Evolutionary conservation across 805 yeast genomes (phyloP).

Genomic region (Maudiozyma pseudohumilis): DNA sequence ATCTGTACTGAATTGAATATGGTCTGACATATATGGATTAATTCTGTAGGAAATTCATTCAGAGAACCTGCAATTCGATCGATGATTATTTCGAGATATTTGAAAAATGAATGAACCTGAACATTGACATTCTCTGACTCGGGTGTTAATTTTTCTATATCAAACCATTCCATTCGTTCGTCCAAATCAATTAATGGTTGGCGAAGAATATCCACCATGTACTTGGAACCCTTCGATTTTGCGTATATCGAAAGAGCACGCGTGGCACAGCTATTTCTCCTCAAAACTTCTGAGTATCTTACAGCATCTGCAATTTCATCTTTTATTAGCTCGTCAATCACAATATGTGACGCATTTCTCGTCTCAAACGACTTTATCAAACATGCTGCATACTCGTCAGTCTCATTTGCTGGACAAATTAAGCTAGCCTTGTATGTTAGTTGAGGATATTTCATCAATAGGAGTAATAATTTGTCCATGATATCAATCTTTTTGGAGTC

Average conservation of each 20-base stretch:
- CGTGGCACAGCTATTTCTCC: constrained; percentile 74
- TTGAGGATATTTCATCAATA: constrained; percentile 30
- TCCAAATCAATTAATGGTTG: constrained; percentile 48
- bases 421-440: constrained; percentile 44
- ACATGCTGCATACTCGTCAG: constrained; percentile 58
- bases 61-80: constrained; percentile 46
- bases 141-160: constrained; percentile 42
- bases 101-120: constrained; percentile 39
- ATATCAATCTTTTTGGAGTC: constrained; percentile 15
- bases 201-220: constrained; percentile 40
- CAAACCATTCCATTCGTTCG: constrained; percentile 42
- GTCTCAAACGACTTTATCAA: constrained; percentile 43
- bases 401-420: constrained; percentile 55
- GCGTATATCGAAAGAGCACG: constrained; percentile 62
- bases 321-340: constrained; percentile 43
- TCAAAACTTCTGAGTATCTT: constrained; percentile 57
- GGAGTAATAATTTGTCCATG: constrained; percentile 18
- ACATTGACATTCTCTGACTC: constrained; percentile 32
- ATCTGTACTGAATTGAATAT: constrained; percentile 44
- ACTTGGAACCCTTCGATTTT: constrained; percentile 47
- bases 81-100: constrained; percentile 44
- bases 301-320: constrained; percentile 51
- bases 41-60: constrained; percentile 52
- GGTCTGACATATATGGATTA: constrained; percentile 57
- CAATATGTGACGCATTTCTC: constrained; percentile 30